These are phyloP conservation scores for Globisporangium nunn DNA, from an alignment of 352 stramenopile genomes.

Conservation along the genomic window DNA sequence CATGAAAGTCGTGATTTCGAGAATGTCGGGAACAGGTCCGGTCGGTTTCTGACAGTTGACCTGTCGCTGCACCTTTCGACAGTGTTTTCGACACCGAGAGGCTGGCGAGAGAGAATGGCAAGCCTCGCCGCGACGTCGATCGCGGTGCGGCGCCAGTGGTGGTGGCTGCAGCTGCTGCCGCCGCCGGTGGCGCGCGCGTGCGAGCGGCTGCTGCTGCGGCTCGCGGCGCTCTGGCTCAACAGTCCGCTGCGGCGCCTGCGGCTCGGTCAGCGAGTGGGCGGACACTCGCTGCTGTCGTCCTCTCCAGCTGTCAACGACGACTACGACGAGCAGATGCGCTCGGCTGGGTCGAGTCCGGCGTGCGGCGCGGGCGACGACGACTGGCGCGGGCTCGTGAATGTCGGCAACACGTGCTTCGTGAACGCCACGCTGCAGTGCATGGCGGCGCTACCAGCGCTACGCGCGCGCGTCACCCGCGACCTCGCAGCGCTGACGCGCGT, in stretches of 20 bases:
- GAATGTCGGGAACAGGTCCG: too few species aligned
- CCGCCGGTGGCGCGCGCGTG: constrained; percentile 3
- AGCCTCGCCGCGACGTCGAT: neutral
- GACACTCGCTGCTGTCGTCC: too few species aligned
- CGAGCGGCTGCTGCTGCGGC: constrained; percentile 9
- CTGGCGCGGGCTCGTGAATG: constrained; percentile 40
- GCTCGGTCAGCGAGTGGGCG: neutral
- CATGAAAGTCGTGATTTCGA: too few species aligned
- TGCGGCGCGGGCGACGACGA: too few species aligned
- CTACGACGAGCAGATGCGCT: neutral
- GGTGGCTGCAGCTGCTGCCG: constrained; percentile 10
- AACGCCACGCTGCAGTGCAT: constrained; percentile 74
- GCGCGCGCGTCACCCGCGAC: constrained; percentile 17
- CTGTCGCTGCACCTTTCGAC: too few species aligned
- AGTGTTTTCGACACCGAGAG: too few species aligned
- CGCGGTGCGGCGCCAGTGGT: constrained; percentile 10
- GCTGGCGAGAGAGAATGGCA: too few species aligned
- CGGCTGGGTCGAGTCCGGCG: too few species aligned
- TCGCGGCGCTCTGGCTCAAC: constrained; percentile 13
- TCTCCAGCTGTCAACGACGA: neutral
- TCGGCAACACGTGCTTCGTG: constrained; percentile 70
- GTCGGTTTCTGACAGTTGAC: too few species aligned
- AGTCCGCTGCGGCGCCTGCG: constrained; percentile 11
- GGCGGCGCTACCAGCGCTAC: constrained; percentile 32
- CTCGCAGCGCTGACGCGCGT: constrained; percentile 4